Base-by-base conservation (phyloP, 78 protist species). In the Dictyostelium purpureum region DNA sequence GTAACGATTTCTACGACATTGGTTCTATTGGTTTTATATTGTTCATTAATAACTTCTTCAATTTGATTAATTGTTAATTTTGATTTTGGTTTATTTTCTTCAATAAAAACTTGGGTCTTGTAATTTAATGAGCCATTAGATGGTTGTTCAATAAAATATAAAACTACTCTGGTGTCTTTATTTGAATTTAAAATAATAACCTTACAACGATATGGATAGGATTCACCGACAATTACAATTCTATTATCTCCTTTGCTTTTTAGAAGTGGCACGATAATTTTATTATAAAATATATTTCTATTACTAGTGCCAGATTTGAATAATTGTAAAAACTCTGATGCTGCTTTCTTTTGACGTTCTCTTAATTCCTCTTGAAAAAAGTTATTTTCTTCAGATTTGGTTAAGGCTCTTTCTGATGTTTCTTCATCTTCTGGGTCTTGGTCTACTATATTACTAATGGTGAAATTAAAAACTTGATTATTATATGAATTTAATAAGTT, bases 151-250 rank as follows among this genome's bases (percentile, higher is more conserved):
- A 63, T 63, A 1, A 63, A 33, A 31, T 63, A 63, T 28, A 63
- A 2, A 37, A 37, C 26, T 16, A 63, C 35, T 33, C 38, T 63
- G 26, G 71, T 33, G 33, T 63, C 71, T 33, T 63, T 63, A 10
- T 33, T 21, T 5, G 26, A 6, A 33, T 63, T 19, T 12, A 42
- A 28, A 33, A 63, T 63, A 33, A 63, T 33, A 63, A 63, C 19
- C 33, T 63, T 63, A 63, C 37, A 63, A 63, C 71, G 71, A 42
- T 63, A 63, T 63, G 71, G 71, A 63, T 31, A 63, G 2, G 71
- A 63, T 31, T 63, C 71, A 33, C 71, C 71, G n/a, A n/a, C n/a
- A n/a, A n/a, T n/a, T n/a, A n/a, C n/a, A n/a, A n/a, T n/a, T 47
- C 52, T 47, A 47, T 11, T 10, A 47, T 11, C 6, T 56, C 63